Evolutionary conservation across 371 early-diverging fungal species (phyloP), one percentile per base, ranked within the genome.

Genomic region (Neoconidiobolus thromboides): DNA sequence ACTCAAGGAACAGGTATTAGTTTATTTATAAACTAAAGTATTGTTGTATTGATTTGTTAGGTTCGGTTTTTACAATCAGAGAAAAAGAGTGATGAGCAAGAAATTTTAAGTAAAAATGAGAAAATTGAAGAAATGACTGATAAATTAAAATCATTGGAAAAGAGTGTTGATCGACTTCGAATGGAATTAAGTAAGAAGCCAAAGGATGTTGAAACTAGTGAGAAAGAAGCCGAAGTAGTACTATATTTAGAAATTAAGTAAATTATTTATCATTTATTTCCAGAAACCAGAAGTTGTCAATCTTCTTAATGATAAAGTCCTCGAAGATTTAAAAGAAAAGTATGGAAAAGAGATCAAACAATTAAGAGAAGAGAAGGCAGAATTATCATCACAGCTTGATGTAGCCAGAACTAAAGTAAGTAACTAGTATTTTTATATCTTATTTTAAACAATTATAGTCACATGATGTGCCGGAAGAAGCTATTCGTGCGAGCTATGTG

Each of bases 391-490:
- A 50, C 42, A 55, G 39, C 55, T 61, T 36, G 49, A 58, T 15
- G n/a, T 43, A 48, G 26, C 26, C 46, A 55, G 40, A 42, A 38
- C 14, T 36, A 6, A 52, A 14, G 52, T 52, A 52, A 14, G 6
- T 15, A 6, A 10, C 6, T 14, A 7, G 14, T 52, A 52, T 15
- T 10, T 14, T 38, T 6, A 6, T 7, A 9, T 9, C 6, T 6
- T 14, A 10, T 10, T 10, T 38, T 38, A 15, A 14, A 52, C 7
- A 55, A 10, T 41, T n/a, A 46, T 9, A 46, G 46, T 46, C 40
- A 14, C 5, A 42, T 10, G 42, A 55, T 42, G 59, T 73, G 7
- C 76, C 78, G 0, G 79, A 74, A 49, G 72, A 74, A 12, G 64
- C 60, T 12, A 69, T 73, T 12, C 67, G 69, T 40, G 76, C 72